Percentiles rank a stretch among this genome's conserved stretches.
phyloP scores from a whole-genome alignment of 1,284 basidiomycete genomes.

The Abortiporus biennis region DNA sequence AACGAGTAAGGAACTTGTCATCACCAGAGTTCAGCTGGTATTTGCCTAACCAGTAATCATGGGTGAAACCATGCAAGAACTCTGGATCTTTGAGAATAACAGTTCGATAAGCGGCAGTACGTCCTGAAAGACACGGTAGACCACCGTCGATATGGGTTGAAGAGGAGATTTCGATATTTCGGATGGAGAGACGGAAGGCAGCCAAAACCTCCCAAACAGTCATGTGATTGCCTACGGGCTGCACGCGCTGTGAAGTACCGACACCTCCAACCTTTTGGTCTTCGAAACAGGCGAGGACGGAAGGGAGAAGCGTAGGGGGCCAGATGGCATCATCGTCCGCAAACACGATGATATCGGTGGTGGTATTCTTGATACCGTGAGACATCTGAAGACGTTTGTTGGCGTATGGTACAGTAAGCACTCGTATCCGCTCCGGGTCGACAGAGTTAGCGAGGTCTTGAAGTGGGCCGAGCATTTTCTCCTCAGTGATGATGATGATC shows the following conservation, averaged over 20 bases:
- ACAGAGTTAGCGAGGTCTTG: conserved; percentile 84
- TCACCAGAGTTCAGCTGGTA: conserved; percentile 91
- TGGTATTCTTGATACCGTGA: conserved; percentile 84
- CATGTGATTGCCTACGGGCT: conserved; percentile 71
- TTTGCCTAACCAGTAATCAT: conserved; percentile 89
- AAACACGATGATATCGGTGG: conserved; percentile 93
- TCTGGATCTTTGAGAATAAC: conserved; percentile 92
- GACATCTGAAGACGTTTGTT: conserved; percentile 93
- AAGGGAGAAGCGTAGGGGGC: conserved; percentile 83
- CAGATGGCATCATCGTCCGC: conserved; percentile 94
- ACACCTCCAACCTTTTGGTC: conserved; percentile 91
- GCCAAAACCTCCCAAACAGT: conserved; percentile 93
- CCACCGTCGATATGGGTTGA: conserved; percentile 91
- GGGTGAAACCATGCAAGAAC: conserved; percentile 87
- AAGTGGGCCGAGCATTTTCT: conserved; percentile 81
- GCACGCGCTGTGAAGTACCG: conserved; percentile 85
- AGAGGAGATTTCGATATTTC: conserved; percentile 87
- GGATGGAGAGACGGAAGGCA: conserved; percentile 85
- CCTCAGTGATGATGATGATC: conserved; percentile 91
- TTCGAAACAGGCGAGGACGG: conserved; percentile 86
- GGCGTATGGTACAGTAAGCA: conserved; percentile 86
- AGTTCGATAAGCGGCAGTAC: conserved; percentile 88
- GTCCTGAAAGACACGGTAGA: conserved; percentile 84
- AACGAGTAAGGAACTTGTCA: conserved; percentile 92
- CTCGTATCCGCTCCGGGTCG: conserved; percentile 77